A percentile compares a stretch with the other conserved stretches of the same genome.
Evolutionary conservation across 1,139 yeast genomes (phyloP).

Genomic region (Suhomyces ambrosiae): DNA sequence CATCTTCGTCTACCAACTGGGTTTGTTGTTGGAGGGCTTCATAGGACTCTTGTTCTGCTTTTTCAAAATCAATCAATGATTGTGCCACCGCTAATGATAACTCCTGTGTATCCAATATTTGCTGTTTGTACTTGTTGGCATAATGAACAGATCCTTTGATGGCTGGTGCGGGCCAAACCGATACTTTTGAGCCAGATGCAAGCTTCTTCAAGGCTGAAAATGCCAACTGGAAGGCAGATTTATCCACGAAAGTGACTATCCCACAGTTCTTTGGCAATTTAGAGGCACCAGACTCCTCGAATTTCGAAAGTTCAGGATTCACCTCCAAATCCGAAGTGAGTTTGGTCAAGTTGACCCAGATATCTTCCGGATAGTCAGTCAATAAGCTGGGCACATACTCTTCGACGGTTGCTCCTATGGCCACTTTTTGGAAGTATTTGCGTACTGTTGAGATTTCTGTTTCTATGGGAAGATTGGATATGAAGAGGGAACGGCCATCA

Average conservation of each 20-base stretch:
- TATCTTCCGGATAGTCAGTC: slow-evolving; percentile 49
- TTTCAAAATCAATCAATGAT: slow-evolving; percentile 67
- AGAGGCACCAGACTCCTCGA: slow-evolving; percentile 23
- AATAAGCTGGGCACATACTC: slow-evolving; percentile 39
- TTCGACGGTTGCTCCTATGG: slow-evolving; percentile 64
- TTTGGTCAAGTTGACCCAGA: slow-evolving; percentile 58
- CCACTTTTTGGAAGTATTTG: slow-evolving; percentile 59
- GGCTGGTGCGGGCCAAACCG: slow-evolving; percentile 33
- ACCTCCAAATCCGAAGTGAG: slow-evolving; percentile 62
- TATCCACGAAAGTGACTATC: slow-evolving; percentile 74
- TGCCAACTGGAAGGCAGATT: slow-evolving; percentile 69
- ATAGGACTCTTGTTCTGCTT: slow-evolving; percentile 66
- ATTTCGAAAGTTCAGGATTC: slow-evolving; percentile 18
- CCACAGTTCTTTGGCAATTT: slow-evolving; percentile 74
- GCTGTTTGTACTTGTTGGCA: slow-evolving; percentile 28
- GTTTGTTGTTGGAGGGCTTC: slow-evolving; percentile 58
- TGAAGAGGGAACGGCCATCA: slow-evolving; percentile 54
- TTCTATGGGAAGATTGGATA: slow-evolving; percentile 75
- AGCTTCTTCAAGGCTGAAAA: slow-evolving; percentile 59
- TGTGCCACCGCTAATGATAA: slow-evolving; percentile 56
- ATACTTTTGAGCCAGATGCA: slow-evolving; percentile 25
- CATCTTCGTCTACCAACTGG: slow-evolving; percentile 83
- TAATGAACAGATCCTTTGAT: slow-evolving; percentile 33
- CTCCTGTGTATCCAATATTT: slow-evolving; percentile 47
- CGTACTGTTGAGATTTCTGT: slow-evolving; percentile 56